Base-by-base conservation (phyloP, 257 asterid genomes). In the Dorcoceras hygrometricum region DNA sequence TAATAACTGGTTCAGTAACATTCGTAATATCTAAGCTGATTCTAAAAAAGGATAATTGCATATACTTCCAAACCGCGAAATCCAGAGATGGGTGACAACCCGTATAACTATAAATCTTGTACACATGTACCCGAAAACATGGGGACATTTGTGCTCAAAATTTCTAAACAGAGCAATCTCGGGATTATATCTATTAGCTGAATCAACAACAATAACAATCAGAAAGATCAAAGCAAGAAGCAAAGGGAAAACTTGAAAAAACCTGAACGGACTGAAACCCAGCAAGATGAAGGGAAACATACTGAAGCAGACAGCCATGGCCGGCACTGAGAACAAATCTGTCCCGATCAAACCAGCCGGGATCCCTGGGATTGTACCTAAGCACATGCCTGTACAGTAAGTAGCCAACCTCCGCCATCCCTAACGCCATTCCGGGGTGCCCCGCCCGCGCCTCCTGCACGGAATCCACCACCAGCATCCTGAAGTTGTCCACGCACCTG, bases 371-470 rank as follows among this genome's bases (percentile, higher is more conserved):
- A 59, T 76, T 85, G 53, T 74, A 66, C 60, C 75, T 74, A 76
- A 85, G 36, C 9, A 59, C 83, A 68, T 82, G 81, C 32, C 86
- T 68, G 73, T 80, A 85, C 69, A 85, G 62, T 46, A 71, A 72
- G 61, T 76, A 77, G 18, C 79, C 88, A 23, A 78, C 36, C 57
- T 74, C 81, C 9, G 86, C 79, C 81, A 80, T 73, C 31, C 88
- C 91, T 70, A 82, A 75, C 5, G 88, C 84, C 91, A 85, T 80
- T 22, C 88, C 84, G 5, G 83, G 84, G 70, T 85, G 91, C n/a
- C 91, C 88, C 2, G 86, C 82, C 67, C 73, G 73, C 65, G 86
- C 82, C 32, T 65, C 65, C 50, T 84, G 81, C 46, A 82, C 84
- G 0, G 86, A 65, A 28, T 84, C 86, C 16, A 85, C 74, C 6